Conservation (phyloP, 805 yeast species). For the Priceomyces fermenticarens region DNA sequence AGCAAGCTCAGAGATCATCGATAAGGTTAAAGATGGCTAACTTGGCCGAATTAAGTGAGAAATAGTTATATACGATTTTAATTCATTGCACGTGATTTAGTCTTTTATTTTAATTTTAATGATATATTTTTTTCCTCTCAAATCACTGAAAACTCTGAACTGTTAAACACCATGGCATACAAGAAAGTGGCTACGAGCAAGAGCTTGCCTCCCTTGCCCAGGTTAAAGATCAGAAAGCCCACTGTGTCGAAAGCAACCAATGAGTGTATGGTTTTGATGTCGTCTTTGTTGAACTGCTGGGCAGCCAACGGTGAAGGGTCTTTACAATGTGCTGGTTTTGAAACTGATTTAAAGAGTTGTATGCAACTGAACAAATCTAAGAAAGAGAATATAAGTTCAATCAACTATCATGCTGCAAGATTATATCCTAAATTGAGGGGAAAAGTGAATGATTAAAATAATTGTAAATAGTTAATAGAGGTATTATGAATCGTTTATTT, state of each 20-base stretch:
- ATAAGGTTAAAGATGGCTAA: conserved; percentile 3
- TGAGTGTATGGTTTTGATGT: conserved; percentile 78
- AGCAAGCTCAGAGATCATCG: not conserved
- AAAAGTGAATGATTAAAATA: conserved; percentile 27
- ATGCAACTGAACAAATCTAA: conserved; percentile 50
- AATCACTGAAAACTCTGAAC: not conserved
- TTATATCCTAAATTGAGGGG: conserved; percentile 54
- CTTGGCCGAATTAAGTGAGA: conserved; percentile 4
- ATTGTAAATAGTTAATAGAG: not conserved
- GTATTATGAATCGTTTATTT: conserved; percentile 4
- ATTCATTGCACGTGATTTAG: not conserved
- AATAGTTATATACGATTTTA: not conserved
- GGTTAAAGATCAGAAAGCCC: conserved; percentile 67
- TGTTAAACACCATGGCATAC: conserved; percentile 30
- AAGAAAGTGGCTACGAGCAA: conserved; percentile 41
- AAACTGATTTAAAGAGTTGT: conserved; percentile 69
- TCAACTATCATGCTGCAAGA: conserved; percentile 56
- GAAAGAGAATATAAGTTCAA: conserved; percentile 41
- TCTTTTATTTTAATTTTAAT: not conserved
- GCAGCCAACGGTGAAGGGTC: conserved; percentile 90
- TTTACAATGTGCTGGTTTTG: conserved; percentile 60
- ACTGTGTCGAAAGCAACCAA: conserved; percentile 55
- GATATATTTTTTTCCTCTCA: too few species aligned
- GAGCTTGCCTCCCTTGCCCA: conserved; percentile 67
- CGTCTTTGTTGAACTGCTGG: conserved; percentile 90